These are phyloP conservation scores for Plantago coronopus DNA, from an alignment of 305 asterid species.

Conservation along the genomic window DNA sequence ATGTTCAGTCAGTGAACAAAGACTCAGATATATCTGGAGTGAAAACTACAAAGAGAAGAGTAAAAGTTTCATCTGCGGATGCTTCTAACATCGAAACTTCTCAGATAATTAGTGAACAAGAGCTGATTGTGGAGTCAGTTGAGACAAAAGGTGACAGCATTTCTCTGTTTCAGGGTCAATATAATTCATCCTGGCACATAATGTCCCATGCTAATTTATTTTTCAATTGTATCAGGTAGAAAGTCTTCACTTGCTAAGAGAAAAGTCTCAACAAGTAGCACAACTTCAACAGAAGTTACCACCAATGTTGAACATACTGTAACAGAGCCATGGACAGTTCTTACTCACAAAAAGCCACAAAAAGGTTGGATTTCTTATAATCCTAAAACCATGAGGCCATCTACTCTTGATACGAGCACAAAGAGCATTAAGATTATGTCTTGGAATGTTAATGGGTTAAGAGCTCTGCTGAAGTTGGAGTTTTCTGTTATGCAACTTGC, in stretches of 20 bases:
- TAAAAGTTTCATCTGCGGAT: slow-evolving; percentile 27
- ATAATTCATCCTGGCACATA: slow-evolving; percentile 10
- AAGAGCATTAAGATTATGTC: slow-evolving; percentile 71
- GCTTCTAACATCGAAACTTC: slow-evolving; percentile 22
- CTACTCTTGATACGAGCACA: slow-evolving; percentile 47
- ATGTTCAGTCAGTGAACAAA: slow-evolving; percentile 13
- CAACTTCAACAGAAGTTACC: slow-evolving; percentile 30
- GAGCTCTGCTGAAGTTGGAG: slow-evolving; percentile 74
- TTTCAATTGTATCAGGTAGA: slow-evolving; percentile 33
- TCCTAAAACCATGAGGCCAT: slow-evolving; percentile 92
- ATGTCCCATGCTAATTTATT: slow-evolving; percentile 14
- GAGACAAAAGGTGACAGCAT: slow-evolving; percentile 44
- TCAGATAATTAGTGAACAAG: slow-evolving; percentile 29
- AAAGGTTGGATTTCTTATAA: slow-evolving; percentile 80
- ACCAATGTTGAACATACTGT: slow-evolving; percentile 30
- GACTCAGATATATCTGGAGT: slow-evolving; percentile 31
- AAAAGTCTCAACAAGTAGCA: slow-evolving; percentile 34
- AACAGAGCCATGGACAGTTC: slow-evolving; percentile 84
- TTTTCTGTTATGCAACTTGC: slow-evolving; percentile 71
- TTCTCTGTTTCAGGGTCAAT: slow-evolving; percentile 12
- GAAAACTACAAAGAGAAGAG: slow-evolving; percentile 39
- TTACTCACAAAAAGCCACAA: slow-evolving; percentile 87
- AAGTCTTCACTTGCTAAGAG: slow-evolving; percentile 36
- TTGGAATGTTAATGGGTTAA: slow-evolving; percentile 95
- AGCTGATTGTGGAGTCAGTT: slow-evolving; percentile 32